These are phyloP conservation scores for Leccinum solheimii DNA, from an alignment of 1,284 basidiomycete species.

Conservation along the genomic window DNA sequence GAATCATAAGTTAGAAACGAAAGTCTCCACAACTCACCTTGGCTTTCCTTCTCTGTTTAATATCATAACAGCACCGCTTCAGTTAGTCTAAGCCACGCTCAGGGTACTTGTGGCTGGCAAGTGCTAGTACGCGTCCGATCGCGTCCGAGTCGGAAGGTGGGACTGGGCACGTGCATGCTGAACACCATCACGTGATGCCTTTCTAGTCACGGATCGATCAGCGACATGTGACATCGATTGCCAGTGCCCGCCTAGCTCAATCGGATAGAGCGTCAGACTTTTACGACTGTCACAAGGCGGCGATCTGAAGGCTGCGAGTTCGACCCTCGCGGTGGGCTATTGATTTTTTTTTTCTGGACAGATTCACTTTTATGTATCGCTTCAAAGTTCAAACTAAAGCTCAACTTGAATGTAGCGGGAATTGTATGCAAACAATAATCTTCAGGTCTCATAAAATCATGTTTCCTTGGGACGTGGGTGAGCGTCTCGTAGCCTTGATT, in stretches of 20 bases:
- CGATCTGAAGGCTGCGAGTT: conserved; percentile 88
- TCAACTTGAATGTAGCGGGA: background rate
- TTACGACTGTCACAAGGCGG: conserved; percentile 26
- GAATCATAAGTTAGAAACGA: background rate
- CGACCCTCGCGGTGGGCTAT: conserved; percentile 89
- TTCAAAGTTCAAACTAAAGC: background rate
- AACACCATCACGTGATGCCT: conserved; percentile 17
- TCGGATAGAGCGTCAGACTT: conserved; percentile 86
- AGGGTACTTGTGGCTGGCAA: background rate
- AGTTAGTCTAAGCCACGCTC: background rate
- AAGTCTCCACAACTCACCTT: conserved; percentile 13
- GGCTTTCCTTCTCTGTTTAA: conserved; percentile 3
- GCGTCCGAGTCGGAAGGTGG: too few species aligned
- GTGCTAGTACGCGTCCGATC: background rate
- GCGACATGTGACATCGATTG: background rate
- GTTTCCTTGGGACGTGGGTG: too few species aligned
- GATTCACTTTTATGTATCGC: background rate
- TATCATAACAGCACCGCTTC: conserved; percentile 8
- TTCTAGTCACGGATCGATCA: background rate
- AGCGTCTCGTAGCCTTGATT: too few species aligned
- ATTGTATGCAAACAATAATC: background rate
- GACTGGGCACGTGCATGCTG: conserved; percentile 15
- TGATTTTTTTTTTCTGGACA: background rate
- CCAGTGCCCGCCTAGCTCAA: conserved; percentile 75
- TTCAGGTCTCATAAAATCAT: background rate